Conservation (phyloP, 169 alveolate species). For the Neospora caninum region DNA sequence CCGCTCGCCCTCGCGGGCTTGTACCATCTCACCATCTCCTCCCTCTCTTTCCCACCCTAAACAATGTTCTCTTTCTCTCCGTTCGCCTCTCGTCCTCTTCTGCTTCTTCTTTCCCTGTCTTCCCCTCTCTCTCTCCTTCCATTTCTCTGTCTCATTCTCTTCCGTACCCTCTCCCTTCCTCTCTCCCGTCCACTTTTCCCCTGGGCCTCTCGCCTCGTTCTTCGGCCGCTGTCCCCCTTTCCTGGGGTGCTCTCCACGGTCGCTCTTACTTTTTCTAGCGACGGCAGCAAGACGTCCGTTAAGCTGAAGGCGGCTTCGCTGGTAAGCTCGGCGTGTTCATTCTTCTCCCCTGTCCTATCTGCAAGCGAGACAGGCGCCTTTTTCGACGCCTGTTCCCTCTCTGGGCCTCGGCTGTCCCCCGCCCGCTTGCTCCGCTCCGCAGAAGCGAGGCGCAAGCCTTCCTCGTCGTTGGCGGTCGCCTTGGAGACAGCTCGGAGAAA, state of each 20-base stretch:
- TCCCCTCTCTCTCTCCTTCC: no score
- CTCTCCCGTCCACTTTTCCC: no score
- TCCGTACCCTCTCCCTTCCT: no score
- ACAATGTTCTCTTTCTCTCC: no score
- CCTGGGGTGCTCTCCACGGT: neutral
- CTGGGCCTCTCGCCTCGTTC: no score
- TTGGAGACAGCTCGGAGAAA: neutral
- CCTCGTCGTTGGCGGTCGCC: neutral
- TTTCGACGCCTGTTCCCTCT: neutral
- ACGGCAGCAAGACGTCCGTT: neutral
- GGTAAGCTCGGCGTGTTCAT: neutral
- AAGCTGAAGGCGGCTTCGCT: constrained; percentile 28
- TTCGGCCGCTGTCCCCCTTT: no score
- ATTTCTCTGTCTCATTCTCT: no score
- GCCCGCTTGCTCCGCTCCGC: neutral
- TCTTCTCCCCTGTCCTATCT: neutral
- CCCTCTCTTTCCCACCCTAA: no score
- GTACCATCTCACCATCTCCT: no score
- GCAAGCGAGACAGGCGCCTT: neutral
- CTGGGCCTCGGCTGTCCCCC: neutral
- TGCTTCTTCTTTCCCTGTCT: no score
- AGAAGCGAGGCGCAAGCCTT: neutral
- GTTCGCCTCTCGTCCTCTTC: no score
- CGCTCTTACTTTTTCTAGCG: neutral
- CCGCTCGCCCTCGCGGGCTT: no score